Evolutionary conservation across 2,329 filamentous ascomycete genomes (phyloP), one percentile per base, ranked within the genome.

Genomic region (Aureobasidium sp.): DNA sequence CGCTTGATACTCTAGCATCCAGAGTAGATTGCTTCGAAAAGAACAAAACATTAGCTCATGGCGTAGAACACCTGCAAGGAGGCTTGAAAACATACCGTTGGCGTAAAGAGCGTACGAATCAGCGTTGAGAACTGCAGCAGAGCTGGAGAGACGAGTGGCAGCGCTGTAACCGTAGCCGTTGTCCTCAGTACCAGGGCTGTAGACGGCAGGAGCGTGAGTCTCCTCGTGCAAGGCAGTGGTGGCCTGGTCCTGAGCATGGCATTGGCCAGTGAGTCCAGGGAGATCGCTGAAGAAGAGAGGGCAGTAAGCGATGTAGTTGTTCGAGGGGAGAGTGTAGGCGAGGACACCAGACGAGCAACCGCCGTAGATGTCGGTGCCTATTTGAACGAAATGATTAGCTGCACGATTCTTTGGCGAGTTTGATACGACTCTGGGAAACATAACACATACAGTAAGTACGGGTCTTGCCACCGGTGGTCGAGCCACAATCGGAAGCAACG

Each of bases 221-320:
- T 79, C 77, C 77, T 89, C 86, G 68, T 89, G 86, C 14, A 89
- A 71, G 36, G 79, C 79, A 14, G 85, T 88, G 11, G 81, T 85
- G 3, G 82, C 83, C 74, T 86, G 83, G 68, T 88, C 86, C 73
- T 88, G 85, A 2, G 68, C 79, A 69, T 88, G 84, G 75, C 86
- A 89, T 1, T 70, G 73, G 9, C 66, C 67, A 9, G 79, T 74
- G 32, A 83, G 62, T 1, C 77, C 76, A 0, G 82, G 76, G 9
- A 88, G 77, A 13, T 71, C 74, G 48, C 69, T 79, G 76, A 85
- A 88, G 74, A 81, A 85, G 25, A 83, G 71, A 13, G 78, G 76
- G 73, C 85, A 88, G 75, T 86, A 86, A 61, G 81, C 82, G 71
- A 87, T 82, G 69, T 79, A 75, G 70, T 80, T 81, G 32, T 67